phyloP scores from a whole-genome alignment of 2,329 filamentous ascomycete species.

The Rhynchosporium graminicola region DNA sequence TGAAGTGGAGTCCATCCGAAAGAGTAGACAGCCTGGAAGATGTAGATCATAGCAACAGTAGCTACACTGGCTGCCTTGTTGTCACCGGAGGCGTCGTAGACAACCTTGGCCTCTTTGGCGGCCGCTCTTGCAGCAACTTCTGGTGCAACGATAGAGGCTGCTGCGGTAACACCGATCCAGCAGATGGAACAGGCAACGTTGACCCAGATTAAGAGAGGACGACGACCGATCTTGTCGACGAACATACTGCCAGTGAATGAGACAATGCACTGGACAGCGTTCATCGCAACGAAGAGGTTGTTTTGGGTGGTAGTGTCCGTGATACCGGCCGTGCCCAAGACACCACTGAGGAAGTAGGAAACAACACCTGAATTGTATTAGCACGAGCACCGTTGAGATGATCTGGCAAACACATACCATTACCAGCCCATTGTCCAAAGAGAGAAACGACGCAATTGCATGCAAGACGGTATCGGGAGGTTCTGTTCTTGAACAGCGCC shows the following conservation, averaged over 20 bases:
- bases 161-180: constrained; percentile 50
- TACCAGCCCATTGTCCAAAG: constrained; percentile 53
- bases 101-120: background rate
- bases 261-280: constrained; percentile 54
- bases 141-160: constrained; percentile 16
- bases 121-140: constrained; percentile 1
- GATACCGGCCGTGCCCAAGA: constrained; percentile 53
- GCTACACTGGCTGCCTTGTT: constrained; percentile 45
- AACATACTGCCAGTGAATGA: constrained; percentile 55
- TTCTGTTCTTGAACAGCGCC: constrained; percentile 52
- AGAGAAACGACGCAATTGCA: constrained; percentile 52
- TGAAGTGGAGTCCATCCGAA: constrained; percentile 48
- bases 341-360: constrained; percentile 56
- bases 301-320: constrained; percentile 49
- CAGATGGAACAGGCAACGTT: constrained; percentile 49
- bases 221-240: constrained; percentile 58
- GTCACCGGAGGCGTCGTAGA: background rate
- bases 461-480: constrained; percentile 50
- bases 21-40: constrained; percentile 54
- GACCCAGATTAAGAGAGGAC: constrained; percentile 53
- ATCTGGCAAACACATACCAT: constrained; percentile 23
- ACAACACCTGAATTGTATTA: constrained; percentile 27
- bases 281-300: constrained; percentile 55
- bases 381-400: background rate
- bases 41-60: constrained; percentile 53